Evolutionary conservation across 2,329 filamentous ascomycete genomes (phyloP), one percentile per base, ranked within the genome.

Genomic region (Truncatella angustata): DNA sequence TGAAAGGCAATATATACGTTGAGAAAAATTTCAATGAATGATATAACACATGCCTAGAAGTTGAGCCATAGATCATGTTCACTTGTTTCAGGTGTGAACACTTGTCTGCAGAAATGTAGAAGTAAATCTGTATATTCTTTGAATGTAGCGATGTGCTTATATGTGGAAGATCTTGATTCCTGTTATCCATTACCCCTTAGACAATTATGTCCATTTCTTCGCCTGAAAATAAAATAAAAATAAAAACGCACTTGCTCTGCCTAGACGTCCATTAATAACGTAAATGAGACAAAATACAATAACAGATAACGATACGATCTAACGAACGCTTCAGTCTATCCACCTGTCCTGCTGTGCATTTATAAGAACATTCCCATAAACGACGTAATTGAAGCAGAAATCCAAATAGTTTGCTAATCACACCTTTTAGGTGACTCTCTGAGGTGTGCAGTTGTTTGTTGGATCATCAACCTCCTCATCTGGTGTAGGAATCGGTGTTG

Each of bases 391-490:
- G 14, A 34, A 20, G 16, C 23, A 12, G 11, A 46, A 44, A 44
- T 24, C n/a, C 43, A 16, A 12, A 10, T n/a, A 30, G n/a, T n/a
- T 44, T 9, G 10, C 16, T 9, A 12, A 14, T 14, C 14, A 4
- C 20, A 11, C 20, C 16, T 24, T 46, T 20, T 30, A 49, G 12
- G 32, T 16, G n/a, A 18, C 20, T 16, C 35, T 24, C 18, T 50
- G 47, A 9, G 47, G 47, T 12, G 47, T 50, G 12, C 47, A 50
- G 32, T 50, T 28, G 16, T 50, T 18, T n/a, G 20, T 18, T 34
- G 47, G 47, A 35, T 50, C 35, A 20, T 39, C 47, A 30, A 32
- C 7, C 24, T 50, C 47, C 34, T 50, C 47, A 16, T 10, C 47
- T 12, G 47, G 47, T 21, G 47, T 50, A 14, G 47, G 23, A 1